Conservation (phyloP, 768 basidiomycete species). For the Russula brevipes region DNA sequence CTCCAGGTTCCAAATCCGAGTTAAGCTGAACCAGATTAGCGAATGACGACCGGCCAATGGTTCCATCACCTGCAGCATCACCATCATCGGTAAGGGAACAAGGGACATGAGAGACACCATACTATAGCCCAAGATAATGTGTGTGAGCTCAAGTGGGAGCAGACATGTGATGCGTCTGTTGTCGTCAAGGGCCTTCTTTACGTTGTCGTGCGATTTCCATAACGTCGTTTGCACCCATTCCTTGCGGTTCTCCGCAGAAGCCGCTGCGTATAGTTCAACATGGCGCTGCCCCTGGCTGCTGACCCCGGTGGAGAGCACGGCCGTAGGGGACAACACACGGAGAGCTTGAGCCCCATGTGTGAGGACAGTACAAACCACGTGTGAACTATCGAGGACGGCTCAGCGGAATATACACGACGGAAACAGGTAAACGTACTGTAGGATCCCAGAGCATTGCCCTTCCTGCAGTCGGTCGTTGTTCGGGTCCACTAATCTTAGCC, state of each 20-base stretch:
- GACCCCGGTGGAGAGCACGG: slow-evolving; percentile 27
- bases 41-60: slow-evolving; percentile 30
- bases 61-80: slow-evolving; percentile 30
- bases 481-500: slow-evolving; percentile 24
- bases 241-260: slow-evolving; percentile 5
- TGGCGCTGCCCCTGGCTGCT: slow-evolving; percentile 16
- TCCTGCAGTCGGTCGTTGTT: slow-evolving; percentile 22
- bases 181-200: not conserved
- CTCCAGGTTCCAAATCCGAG: slow-evolving; percentile 30
- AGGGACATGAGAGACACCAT: not conserved
- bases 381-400: slow-evolving; percentile 14
- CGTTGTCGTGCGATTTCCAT: slow-evolving; percentile 29
- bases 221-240: slow-evolving; percentile 25
- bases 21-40: slow-evolving; percentile 17
- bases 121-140: slow-evolving; percentile 60
- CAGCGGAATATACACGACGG: not conserved
- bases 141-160: slow-evolving; percentile 50
- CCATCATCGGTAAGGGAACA: not conserved
- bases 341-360: slow-evolving; percentile 15
- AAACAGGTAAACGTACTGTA: slow-evolving; percentile 11
- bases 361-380: slow-evolving; percentile 12
- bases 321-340: slow-evolving; percentile 15
- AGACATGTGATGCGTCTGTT: slow-evolving; percentile 25
- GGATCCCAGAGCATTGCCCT: not conserved
- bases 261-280: not conserved